Conservation (phyloP, 2,329 filamentous ascomycete species). For the Chaetomiaceae sp. region DNA sequence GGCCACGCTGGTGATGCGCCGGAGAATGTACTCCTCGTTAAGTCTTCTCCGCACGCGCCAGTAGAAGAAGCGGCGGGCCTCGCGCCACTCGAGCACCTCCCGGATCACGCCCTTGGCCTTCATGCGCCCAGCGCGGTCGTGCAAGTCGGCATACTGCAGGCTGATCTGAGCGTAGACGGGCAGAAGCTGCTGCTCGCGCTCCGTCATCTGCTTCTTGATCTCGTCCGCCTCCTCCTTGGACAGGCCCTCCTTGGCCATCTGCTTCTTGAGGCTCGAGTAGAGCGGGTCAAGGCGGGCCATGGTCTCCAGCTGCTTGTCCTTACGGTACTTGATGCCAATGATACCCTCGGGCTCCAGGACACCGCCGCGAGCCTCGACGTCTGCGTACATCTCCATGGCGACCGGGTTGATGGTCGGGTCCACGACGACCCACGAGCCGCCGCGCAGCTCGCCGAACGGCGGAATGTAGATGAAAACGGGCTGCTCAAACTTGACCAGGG, state of each 20-base stretch:
- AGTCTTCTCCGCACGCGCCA: slow-evolving; percentile 96
- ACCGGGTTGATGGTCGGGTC: slow-evolving; percentile 97
- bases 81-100: slow-evolving; percentile 74
- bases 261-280: slow-evolving; percentile 79
- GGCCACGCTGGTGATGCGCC: slow-evolving; percentile 62
- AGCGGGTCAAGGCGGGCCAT: slow-evolving; percentile 89
- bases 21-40: slow-evolving; percentile 95
- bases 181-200: slow-evolving; percentile 81
- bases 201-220: slow-evolving; percentile 78
- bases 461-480: slow-evolving; percentile 99
- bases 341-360: slow-evolving; percentile 98
- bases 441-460: slow-evolving; percentile 91
- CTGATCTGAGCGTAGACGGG: slow-evolving; percentile 94
- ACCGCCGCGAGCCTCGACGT: slow-evolving; percentile 90
- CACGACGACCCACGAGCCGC: slow-evolving; percentile 98
- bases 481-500: slow-evolving; percentile 96
- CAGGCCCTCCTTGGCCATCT: slow-evolving; percentile 59
- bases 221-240: slow-evolving; percentile 68
- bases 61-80: slow-evolving; percentile 97
- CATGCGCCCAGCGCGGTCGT: slow-evolving; percentile 97
- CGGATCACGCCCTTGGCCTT: slow-evolving; percentile 95
- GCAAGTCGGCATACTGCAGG: slow-evolving; percentile 94
- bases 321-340: slow-evolving; percentile 96
- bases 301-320: slow-evolving; percentile 93
- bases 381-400: slow-evolving; percentile 99